Evolutionary conservation across 2,329 filamentous ascomycete genomes (phyloP), one percentile per base, ranked within the genome.

Genomic region (Aspergillus sp.): DNA sequence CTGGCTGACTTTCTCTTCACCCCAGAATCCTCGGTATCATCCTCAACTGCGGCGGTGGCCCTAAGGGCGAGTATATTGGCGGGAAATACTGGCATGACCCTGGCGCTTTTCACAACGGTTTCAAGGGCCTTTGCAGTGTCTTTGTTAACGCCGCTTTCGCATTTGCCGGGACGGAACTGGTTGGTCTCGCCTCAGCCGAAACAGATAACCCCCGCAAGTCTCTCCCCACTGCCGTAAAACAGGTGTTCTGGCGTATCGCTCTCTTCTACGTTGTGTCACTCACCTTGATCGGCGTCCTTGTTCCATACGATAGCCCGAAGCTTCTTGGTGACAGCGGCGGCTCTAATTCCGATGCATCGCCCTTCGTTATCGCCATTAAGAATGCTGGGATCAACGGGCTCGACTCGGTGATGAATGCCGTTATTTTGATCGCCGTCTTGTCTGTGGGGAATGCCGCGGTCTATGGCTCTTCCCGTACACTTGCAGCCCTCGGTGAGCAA

Each of bases 181-280:
- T 76, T 26, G 75, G 74, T 50, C 58, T 78, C 27, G 71, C 72
- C 15, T 72, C 73, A 24, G 73, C 73, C 14, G 73, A 77, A 52
- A 71, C 72, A 7, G 60, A 60, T 13, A 72, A 76, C 41, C 73
- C 74, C 22, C 60, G 66, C 36, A 73, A 91, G 53, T 83, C 81
- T 1, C 69, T 95, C 1, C 88, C 88, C 0, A 86, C 78, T 0
- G 88, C 88, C 8, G 78, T 93, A 49, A 93, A 93, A 63, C 86
- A 93, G 57, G 86, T 94, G 14, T 94, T 94, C 60, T 95, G 88
- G 86, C 80, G 88, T 50, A 93, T 94, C 52, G 77, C 78, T 3
- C 70, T 93, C 35, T 95, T 95, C 66, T 95, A 94, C 63, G 71
- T 95, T 30, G 77, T 93, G 20, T 82, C 83, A 1, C 71, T 95